Evolutionary conservation across 2,329 filamentous ascomycete species (phyloP), one percentile per base, ranked within the genome.

Genomic region (Knoxdaviesia capensis): DNA sequence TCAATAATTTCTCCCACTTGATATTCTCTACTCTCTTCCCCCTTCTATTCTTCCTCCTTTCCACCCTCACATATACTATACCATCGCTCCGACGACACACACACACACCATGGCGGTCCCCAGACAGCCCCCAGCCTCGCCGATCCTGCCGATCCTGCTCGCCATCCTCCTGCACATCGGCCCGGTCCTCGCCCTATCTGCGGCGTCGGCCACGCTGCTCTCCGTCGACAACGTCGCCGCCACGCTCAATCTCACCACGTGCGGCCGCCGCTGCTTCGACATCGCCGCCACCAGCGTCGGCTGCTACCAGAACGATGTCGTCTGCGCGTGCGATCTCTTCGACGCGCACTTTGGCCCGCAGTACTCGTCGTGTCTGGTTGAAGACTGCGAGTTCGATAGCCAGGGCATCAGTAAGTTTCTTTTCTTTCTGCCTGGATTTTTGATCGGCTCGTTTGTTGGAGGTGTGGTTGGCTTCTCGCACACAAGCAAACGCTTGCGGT

Each of bases 361-460:
- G 33, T 44, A 44, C 32, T 41, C 38, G n/a, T 44, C 34, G n/a
- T 48, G 45, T 36, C 34, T 47, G 34, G 44, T 47, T 36, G 45
- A 48, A 40, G 42, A 43, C 29, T 48, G 47, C 31, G 31, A 41
- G 7, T 43, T 43, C 28, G 37, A 38, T 8, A 31, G 29, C 9
- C 36, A 31, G 31, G 31, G 34, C 28, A 33, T 46, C 9, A 41
- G 44, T 46, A 38, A 39, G 42, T 41, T 31, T 34, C 33, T 11
- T 5, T 20, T 20, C 3, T 20, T 20, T 20, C 20, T 20, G 20
- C 20, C 20, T 20, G 20, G 20, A 2, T 20, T 20, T 20, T 20
- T 20, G 20, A 20, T 20, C 20, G 20, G 20, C 20, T 20, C 20
- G 20, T 20, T 20, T 20, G 20, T 20, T 20, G 20, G 20, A 3